Evolutionary conservation across 495 filamentous ascomycete species (phyloP).

Genomic region (Neurospora sublineolata): DNA sequence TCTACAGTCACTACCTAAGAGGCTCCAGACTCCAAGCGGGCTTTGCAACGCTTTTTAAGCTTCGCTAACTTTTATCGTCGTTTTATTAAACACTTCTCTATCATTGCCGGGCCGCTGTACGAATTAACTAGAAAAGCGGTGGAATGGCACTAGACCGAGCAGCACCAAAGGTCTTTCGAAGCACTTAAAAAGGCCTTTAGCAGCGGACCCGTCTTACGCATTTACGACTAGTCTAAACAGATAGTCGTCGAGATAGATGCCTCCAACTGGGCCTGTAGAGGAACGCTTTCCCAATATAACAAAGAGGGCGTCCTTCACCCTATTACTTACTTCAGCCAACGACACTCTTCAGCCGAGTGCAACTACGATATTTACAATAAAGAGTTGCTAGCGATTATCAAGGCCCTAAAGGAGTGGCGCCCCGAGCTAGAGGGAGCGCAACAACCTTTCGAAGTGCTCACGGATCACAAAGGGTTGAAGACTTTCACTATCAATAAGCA

Average conservation of each 20-base stretch:
- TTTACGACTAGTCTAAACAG: too few species aligned
- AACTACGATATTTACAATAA: background rate
- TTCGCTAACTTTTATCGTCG: background rate
- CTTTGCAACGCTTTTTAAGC: background rate
- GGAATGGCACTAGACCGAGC: rapidly evolving
- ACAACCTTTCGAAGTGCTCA: too few species aligned
- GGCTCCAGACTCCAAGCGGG: background rate
- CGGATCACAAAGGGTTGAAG: too few species aligned
- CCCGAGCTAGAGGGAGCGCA: too few species aligned
- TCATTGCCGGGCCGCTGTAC: too few species aligned
- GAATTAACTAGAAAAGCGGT: too few species aligned
- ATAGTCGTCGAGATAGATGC: background rate
- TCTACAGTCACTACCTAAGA: background rate
- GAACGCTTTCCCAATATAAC: background rate
- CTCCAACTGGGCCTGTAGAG: background rate
- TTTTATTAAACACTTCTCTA: too few species aligned
- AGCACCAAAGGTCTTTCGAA: too few species aligned
- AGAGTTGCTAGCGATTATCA: background rate
- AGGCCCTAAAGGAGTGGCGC: background rate
- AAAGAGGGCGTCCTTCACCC: background rate
- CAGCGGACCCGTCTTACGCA: too few species aligned
- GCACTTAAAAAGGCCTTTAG: too few species aligned
- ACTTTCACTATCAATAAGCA: too few species aligned
- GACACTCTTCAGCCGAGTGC: background rate
- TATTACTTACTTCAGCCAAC: background rate